phyloP scores from a whole-genome alignment of 208 protist genomes.

The Acanthamoeba royreba region DNA sequence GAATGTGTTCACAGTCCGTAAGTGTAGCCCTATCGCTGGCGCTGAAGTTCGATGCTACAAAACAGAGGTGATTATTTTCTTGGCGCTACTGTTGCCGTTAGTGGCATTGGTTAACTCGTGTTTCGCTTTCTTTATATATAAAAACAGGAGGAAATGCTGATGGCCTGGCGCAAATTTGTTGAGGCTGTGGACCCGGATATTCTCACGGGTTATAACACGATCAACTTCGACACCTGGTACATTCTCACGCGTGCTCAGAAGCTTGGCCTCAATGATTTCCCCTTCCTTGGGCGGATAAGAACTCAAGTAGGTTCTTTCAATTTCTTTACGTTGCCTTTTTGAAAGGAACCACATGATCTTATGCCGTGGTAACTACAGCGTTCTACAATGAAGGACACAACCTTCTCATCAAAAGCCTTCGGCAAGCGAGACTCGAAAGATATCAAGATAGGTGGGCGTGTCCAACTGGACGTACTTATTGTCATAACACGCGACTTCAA shows the following conservation, averaged over 20 bases:
- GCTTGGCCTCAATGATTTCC: constrained; percentile 75
- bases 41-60: constrained; percentile 83
- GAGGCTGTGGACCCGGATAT: constrained; percentile 84
- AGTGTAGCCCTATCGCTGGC: constrained; percentile 93
- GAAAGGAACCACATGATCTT: neutral
- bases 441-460: constrained; percentile 93
- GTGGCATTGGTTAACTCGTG: neutral
- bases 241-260: constrained; percentile 92
- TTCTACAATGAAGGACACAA: constrained; percentile 87
- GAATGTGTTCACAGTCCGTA: constrained; percentile 92
- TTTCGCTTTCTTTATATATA: neutral
- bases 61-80: constrained; percentile 57
- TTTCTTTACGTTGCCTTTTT: neutral
- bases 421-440: constrained; percentile 98
- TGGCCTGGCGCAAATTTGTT: constrained; percentile 83
- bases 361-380: neutral
- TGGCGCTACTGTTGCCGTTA: too few relatives aligned
- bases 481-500: constrained; percentile 97
- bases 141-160: constrained; percentile 68
- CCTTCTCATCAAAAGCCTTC: constrained; percentile 96
- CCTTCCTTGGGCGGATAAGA: constrained; percentile 32
- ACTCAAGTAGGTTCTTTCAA: neutral
- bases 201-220: constrained; percentile 97
- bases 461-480: constrained; percentile 92
- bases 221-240: constrained; percentile 99